These are phyloP conservation scores for Phytophthora sp. DNA, from an alignment of 352 stramenopile genomes.

Conservation along the genomic window DNA sequence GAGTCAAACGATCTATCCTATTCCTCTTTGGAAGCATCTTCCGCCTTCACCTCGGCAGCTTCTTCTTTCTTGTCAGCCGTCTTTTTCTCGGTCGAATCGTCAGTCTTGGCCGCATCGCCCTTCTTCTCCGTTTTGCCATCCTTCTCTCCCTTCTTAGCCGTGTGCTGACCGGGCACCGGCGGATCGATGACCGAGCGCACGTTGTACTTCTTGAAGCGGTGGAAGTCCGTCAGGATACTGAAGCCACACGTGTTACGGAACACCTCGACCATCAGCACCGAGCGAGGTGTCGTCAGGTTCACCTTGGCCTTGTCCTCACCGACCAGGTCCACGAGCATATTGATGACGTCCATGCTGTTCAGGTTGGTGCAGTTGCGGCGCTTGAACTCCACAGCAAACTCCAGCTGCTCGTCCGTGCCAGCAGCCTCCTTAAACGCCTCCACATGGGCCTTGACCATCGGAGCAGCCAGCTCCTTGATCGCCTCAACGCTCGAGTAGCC, in stretches of 20 bases:
- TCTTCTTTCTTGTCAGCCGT: constrained; percentile 9
- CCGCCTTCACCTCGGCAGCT: not conserved
- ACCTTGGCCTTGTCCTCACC: constrained; percentile 68
- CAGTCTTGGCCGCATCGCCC: constrained; percentile 4
- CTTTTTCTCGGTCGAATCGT: not conserved
- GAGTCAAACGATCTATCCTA: constrained; percentile 8
- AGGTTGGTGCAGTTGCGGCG: constrained; percentile 79
- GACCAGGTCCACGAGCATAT: constrained; percentile 63
- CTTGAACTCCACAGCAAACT: constrained; percentile 78
- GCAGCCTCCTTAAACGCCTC: constrained; percentile 32
- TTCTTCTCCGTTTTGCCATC: constrained; percentile 22
- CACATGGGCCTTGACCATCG: constrained; percentile 60
- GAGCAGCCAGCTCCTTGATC: constrained; percentile 58
- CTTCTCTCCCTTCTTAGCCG: constrained; percentile 28
- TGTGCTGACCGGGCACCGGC: constrained; percentile 42
- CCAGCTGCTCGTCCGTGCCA: constrained; percentile 29
- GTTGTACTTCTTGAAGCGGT: constrained; percentile 81
- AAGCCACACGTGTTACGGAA: constrained; percentile 80
- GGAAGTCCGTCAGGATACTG: constrained; percentile 77
- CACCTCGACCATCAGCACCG: constrained; percentile 75
- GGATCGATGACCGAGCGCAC: constrained; percentile 77
- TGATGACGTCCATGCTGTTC: constrained; percentile 77
- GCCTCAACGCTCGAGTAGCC: constrained; percentile 67
- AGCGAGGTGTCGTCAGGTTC: constrained; percentile 67
- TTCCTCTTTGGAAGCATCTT: constrained; percentile 11